Evolutionary conservation across 1,284 basidiomycete species (phyloP).

Genomic region (Phellinidium pouzarii): DNA sequence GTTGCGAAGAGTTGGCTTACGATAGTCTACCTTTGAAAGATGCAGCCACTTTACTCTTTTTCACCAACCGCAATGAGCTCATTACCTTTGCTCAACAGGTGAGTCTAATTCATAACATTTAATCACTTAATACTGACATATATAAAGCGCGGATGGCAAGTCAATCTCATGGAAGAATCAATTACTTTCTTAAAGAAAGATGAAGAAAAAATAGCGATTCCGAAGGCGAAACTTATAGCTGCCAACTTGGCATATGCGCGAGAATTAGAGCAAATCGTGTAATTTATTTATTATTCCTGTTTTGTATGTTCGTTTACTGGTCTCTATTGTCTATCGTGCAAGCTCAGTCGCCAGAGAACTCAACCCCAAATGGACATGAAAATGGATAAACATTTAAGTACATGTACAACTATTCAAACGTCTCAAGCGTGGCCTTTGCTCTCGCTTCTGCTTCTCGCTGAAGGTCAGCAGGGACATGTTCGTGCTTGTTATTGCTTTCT

Average conservation of each 20-base stretch:
- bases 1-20: slow-evolving; percentile 88
- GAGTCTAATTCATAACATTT: slow-evolving; percentile 20
- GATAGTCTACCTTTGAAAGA: slow-evolving; percentile 83
- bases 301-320: not conserved
- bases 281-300: slow-evolving; percentile 27
- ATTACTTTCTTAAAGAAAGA: slow-evolving; percentile 64
- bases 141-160: slow-evolving; percentile 64
- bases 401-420: slow-evolving; percentile 61
- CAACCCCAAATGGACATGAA: too few species aligned
- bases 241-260: slow-evolving; percentile 73
- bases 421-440: slow-evolving; percentile 85
- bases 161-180: slow-evolving; percentile 52
- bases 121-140: slow-evolving; percentile 10
- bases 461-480: slow-evolving; percentile 80
- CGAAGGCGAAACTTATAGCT: slow-evolving; percentile 73
- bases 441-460: slow-evolving; percentile 81
- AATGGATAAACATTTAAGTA: not conserved
- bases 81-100: slow-evolving; percentile 74
- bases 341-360: not conserved
- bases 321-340: not conserved
- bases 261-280: slow-evolving; percentile 86
- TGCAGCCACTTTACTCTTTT: slow-evolving; percentile 84
- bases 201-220: slow-evolving; percentile 75
- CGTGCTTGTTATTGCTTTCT: slow-evolving; percentile 78
- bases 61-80: slow-evolving; percentile 72